Evolutionary conservation across 352 stramenopile genomes (phyloP).

Genomic region (Phytophthora tubulina): DNA sequence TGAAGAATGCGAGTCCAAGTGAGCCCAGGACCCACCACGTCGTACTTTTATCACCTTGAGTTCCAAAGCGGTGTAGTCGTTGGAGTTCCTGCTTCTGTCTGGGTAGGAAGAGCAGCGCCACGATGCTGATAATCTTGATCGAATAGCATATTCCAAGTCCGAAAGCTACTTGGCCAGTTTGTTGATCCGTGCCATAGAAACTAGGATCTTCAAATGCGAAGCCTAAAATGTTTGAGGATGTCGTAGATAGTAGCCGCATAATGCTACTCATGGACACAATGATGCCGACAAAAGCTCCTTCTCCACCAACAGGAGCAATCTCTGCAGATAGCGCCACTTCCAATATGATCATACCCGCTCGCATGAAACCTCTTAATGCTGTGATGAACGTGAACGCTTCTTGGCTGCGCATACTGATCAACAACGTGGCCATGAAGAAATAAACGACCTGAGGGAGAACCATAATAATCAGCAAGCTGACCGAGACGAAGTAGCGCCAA

Average conservation of each 20-base stretch:
- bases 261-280: constrained; percentile 65
- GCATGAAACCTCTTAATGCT: constrained; percentile 51
- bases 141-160: constrained; percentile 54
- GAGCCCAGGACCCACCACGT: constrained; percentile 51
- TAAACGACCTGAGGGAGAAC: constrained; percentile 55
- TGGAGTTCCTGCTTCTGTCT: constrained; percentile 61
- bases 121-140: constrained; percentile 49
- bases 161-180: constrained; percentile 41
- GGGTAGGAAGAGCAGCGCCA: constrained; percentile 54
- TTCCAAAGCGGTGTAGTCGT: constrained; percentile 38
- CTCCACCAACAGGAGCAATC: constrained; percentile 59
- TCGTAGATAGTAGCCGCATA: constrained; percentile 58
- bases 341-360: constrained; percentile 49
- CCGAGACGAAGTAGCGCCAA: constrained; percentile 48
- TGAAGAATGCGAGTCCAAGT: constrained; percentile 39
- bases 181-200: constrained; percentile 26
- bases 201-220: constrained; percentile 51
- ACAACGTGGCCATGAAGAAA: constrained; percentile 46
- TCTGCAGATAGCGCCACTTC: constrained; percentile 55
- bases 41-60: constrained; percentile 33
- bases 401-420: constrained; percentile 35
- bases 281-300: constrained; percentile 64
- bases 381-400: constrained; percentile 51
- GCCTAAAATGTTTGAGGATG: constrained; percentile 53
- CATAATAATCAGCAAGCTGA: constrained; percentile 46